Conservation (phyloP, 345 rosid species). For the Populus alba region DNA sequence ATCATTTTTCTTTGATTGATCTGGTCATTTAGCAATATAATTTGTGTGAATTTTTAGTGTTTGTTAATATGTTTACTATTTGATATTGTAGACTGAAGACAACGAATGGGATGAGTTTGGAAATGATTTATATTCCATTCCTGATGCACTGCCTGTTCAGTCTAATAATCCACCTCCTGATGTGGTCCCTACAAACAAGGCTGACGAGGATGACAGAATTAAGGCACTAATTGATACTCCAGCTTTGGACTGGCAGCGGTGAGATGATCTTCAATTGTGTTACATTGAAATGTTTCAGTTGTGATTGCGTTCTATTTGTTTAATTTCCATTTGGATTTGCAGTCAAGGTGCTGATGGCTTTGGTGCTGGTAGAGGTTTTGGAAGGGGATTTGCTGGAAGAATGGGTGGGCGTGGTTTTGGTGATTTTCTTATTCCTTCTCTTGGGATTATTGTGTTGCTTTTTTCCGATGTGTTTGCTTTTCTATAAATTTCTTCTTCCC, state of each 20-base stretch:
- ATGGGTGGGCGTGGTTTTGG: slow-evolving; percentile 97
- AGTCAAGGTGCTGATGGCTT: slow-evolving; percentile 86
- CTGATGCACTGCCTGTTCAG: slow-evolving; percentile 57
- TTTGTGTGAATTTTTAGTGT: background rate
- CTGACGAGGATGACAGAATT: slow-evolving; percentile 92
- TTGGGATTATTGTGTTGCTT: background rate
- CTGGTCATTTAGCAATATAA: background rate
- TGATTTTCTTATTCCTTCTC: slow-evolving; percentile 36
- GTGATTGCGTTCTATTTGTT: background rate
- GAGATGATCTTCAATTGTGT: slow-evolving; percentile 22
- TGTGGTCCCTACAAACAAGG: slow-evolving; percentile 57
- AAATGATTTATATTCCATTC: slow-evolving; percentile 84
- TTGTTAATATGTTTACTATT: slow-evolving; percentile 3
- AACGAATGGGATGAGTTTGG: slow-evolving; percentile 97
- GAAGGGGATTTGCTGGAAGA: slow-evolving; percentile 88
- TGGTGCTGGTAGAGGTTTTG: slow-evolving; percentile 92
- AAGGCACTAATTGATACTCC: slow-evolving; percentile 91
- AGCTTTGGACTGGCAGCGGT: slow-evolving; percentile 99
- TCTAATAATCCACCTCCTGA: slow-evolving; percentile 49
- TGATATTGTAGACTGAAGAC: slow-evolving; percentile 59
- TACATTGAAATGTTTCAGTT: background rate
- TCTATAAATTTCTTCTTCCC: background rate
- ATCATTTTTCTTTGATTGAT: background rate
- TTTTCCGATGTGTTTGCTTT: background rate
- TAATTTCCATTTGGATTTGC: slow-evolving; percentile 25